Conservation (phyloP, 805 yeast species). For the Candida silvatica region DNA sequence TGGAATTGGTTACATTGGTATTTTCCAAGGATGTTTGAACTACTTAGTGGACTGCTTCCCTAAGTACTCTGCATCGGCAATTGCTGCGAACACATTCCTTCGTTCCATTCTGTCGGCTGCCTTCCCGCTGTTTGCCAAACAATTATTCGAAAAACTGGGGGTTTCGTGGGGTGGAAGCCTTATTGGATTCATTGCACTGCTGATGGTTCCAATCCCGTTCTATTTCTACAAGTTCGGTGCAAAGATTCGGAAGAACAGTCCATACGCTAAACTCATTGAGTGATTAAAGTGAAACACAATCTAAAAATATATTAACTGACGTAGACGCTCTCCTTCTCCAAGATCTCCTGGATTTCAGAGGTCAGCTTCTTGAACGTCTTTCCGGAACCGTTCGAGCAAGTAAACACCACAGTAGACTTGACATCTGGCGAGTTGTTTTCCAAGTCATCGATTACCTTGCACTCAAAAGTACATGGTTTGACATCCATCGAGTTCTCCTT, state of each 20-base stretch:
- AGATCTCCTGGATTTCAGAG: slow-evolving; percentile 55
- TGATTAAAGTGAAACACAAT: not conserved
- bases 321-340: slow-evolving; percentile 56
- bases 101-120: slow-evolving; percentile 61
- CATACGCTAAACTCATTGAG: not conserved
- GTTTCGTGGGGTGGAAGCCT: slow-evolving; percentile 69
- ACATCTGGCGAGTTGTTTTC: slow-evolving; percentile 17
- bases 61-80: slow-evolving; percentile 52
- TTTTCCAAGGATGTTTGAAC: slow-evolving; percentile 60
- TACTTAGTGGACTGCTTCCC: slow-evolving; percentile 69
- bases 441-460: slow-evolving; percentile 37
- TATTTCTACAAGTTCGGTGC: slow-evolving; percentile 51
- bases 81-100: slow-evolving; percentile 49
- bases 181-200: slow-evolving; percentile 50
- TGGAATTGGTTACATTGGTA: slow-evolving; percentile 50
- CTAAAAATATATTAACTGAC: slow-evolving; percentile 9
- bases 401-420: slow-evolving; percentile 46
- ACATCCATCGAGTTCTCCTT: slow-evolving; percentile 53
- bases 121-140: slow-evolving; percentile 57
- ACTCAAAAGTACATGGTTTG: slow-evolving; percentile 55
- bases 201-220: slow-evolving; percentile 55
- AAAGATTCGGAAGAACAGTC: slow-evolving; percentile 10
- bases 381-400: slow-evolving; percentile 56
- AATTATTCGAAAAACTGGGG: slow-evolving; percentile 46
- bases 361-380: slow-evolving; percentile 53